A percentile compares a stretch with the other conserved stretches of the same genome.
These are phyloP conservation scores for Cyclotella distinguenda DNA, from an alignment of 108 stramenopile genomes.

Conservation along the genomic window DNA sequence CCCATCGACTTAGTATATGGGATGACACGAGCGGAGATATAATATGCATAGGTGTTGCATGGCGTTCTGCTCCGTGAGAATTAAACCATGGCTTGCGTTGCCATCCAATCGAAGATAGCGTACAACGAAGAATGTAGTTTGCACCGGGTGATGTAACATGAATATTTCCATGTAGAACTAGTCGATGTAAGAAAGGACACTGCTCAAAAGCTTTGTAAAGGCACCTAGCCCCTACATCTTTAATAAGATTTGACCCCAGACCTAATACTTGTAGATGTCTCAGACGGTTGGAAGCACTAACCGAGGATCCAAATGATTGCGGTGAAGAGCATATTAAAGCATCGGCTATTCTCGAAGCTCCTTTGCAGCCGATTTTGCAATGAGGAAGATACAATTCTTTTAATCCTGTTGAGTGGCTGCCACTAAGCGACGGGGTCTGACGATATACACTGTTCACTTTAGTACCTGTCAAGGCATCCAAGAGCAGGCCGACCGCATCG, in stretches of 20 bases:
- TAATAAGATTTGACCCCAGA: constrained; percentile 31
- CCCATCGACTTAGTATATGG: constrained; percentile 19
- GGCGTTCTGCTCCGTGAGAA: neutral
- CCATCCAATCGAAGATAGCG: constrained; percentile 14
- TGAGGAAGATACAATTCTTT: constrained; percentile 32
- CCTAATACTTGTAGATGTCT: constrained; percentile 22
- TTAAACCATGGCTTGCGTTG: constrained; percentile 4
- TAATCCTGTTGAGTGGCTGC: neutral
- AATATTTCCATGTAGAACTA: constrained; percentile 28
- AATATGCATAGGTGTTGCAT: constrained; percentile 5
- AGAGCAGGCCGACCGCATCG: constrained; percentile 1
- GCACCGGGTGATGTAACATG: neutral
- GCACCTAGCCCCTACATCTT: neutral
- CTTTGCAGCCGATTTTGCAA: constrained; percentile 23
- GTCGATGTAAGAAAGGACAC: constrained; percentile 15
- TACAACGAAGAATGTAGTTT: neutral
- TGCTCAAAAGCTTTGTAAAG: constrained; percentile 19
- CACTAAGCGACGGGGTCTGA: neutral
- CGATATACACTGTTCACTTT: neutral
- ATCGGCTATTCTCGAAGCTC: constrained; percentile 15
- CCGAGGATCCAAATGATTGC: neutral
- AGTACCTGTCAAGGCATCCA: constrained; percentile 4
- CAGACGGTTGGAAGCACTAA: constrained; percentile 7
- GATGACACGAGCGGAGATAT: constrained; percentile 15
- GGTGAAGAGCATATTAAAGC: constrained; percentile 3